Base-by-base conservation (phyloP, 139 green algal genomes). In the Micractinium sp. region DNA sequence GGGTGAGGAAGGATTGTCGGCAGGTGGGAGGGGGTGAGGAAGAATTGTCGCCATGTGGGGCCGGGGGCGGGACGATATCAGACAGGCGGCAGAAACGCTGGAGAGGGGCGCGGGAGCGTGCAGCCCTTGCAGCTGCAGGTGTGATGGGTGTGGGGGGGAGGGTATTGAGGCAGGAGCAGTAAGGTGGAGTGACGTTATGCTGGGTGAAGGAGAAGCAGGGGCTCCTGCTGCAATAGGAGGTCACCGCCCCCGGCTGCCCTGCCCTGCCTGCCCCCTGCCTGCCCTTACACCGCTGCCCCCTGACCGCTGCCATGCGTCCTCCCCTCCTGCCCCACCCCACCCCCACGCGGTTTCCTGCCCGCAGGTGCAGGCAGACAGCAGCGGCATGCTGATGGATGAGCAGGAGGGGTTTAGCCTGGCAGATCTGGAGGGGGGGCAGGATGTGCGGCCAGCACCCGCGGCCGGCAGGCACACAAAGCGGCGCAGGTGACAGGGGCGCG, bases 351-450 rank as follows among this genome's bases (percentile, higher is more conserved):
- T 9, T 56, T 9, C 47, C 47, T 56, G 7, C 47, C 47, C 73
- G 66, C 83, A 87, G 85, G 85, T 69, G 53, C 71, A 73, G 41
- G 71, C 39, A 0, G 85, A 82, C 71, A 88, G 85, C 85, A 84
- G 36, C 47, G 90, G 79, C 47, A 88, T 94, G 88, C 56, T 92
- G 71, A 83, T 92, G 81, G 92, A 94, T 31, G 91, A 93, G 23
- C 74, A 85, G 47, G 88, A 85, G n/a, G 88, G 81, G n/a, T 75
- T 90, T 73, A 85, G 81, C 31, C 88, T 93, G 81, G 89, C 92
- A 19, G 63, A 88, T 31, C 81, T 95, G 82, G 92, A 92, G 22
- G 91, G 93, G 3, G 74, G 16, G 41, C 85, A 82, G 85, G 85
- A 85, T 2, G 25, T 25, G 75, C 25, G 75, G 38, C 74, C 85